Evolutionary conservation across 176 grass and related monocot species (phyloP), one percentile per base, ranked within the genome.

Genomic region (Hsuehochloa calcarea): DNA sequence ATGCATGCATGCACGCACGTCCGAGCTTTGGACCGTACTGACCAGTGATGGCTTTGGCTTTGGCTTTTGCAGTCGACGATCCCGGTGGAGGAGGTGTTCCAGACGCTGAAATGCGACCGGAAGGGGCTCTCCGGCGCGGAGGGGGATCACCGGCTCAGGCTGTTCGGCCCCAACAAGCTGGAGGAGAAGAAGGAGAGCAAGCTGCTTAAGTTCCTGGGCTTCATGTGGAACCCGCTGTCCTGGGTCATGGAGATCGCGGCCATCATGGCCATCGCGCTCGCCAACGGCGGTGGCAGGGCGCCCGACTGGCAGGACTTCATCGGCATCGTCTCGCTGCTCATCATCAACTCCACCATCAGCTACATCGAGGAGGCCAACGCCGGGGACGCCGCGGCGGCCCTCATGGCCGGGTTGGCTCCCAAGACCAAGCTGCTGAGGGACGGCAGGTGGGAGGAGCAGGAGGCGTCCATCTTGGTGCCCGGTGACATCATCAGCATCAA

Each of bases 161-260:
- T 91, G 23, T 98, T 95, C 69, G 95, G 95, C 7, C 79, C 85
- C 85, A 95, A 98, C 91, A 98, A 92, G 89, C 89, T 98, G n/a
- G 95, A 98, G 87, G 92, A 98, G 87, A 98, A 98, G 86, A 91
- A 82, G 88, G 93, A 98, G 88, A 97, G 80, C 89, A 95, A 95
- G 54, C 35, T 98, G 51, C 95, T 98, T 85, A 98, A 98, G 89
- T 98, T 95, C 47, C 46, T 99, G 5, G 96, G 96, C 65, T 99
- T 99, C 85, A 99, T 99, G 96, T 99, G 96, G 96, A 99, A 99
- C 60, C 96, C 96, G 0, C 90, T 99, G 4, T 99, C 96, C 0
- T 99, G 96, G 96, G 96, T 99, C 85, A 99, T 99, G 96, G 96
- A 99, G 84, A 99, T 99, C 93, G 96, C 96, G 0, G 96, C 96